Evolutionary conservation across 495 filamentous ascomycete species (phyloP).

Genomic region (Parathielavia appendiculata): DNA sequence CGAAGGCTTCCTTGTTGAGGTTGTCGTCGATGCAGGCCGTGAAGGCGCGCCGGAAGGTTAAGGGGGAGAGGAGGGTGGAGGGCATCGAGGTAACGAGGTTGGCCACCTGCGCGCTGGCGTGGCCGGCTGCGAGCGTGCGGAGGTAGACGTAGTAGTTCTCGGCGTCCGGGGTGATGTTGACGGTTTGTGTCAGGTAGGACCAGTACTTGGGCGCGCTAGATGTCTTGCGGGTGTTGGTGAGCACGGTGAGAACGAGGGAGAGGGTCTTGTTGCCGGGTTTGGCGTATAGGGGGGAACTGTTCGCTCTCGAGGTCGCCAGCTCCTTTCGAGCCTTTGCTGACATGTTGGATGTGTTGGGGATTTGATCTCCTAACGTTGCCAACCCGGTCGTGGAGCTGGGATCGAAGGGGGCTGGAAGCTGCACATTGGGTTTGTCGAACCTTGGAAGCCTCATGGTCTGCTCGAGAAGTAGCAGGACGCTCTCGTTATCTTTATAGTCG

Average conservation of each 20-base stretch:
- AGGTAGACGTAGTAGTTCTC: conserved; percentile 63
- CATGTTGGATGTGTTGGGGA: not conserved
- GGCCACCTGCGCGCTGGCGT: conserved; percentile 52
- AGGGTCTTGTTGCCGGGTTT: conserved; percentile 62
- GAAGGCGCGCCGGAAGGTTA: conserved; percentile 68
- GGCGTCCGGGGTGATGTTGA: conserved; percentile 60
- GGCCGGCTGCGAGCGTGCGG: conserved; percentile 57
- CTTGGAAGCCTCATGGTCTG: conserved; percentile 70
- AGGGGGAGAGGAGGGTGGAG: conserved; percentile 33
- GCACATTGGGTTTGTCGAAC: conserved; percentile 30
- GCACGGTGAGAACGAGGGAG: conserved; percentile 60
- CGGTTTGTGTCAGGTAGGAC: conserved; percentile 55
- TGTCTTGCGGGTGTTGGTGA: conserved; percentile 47
- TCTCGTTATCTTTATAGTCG: conserved; percentile 52
- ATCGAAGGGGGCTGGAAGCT: conserved; percentile 7
- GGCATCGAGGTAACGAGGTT: conserved; percentile 51
- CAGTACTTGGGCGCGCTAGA: conserved; percentile 61
- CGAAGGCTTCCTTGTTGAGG: conserved; percentile 58
- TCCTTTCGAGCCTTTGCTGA: not conserved
- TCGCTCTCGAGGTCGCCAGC: not conserved
- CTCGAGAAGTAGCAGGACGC: conserved; percentile 64
- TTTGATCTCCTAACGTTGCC: not conserved
- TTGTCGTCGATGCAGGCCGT: conserved; percentile 63
- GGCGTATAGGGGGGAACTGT: conserved; percentile 34
- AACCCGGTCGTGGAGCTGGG: not conserved